Conservation (phyloP, 305 asterid species). For the Andrographis paniculata region DNA sequence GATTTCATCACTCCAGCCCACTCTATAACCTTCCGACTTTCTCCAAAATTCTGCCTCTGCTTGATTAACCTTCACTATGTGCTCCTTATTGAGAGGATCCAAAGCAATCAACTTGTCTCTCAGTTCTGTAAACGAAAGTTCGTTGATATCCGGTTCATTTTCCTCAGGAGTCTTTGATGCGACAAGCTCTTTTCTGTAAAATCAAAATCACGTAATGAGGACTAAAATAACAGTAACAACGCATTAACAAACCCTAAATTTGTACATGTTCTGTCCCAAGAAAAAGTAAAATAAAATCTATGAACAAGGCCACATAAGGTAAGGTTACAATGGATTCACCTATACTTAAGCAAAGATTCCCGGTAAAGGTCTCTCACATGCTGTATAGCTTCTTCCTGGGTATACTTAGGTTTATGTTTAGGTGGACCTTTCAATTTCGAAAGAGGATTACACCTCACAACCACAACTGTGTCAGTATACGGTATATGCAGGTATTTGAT, state of each 20-base stretch:
- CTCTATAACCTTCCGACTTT: slow-evolving; percentile 88
- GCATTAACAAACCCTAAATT: not conserved
- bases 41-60: slow-evolving; percentile 97
- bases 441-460: slow-evolving; percentile 85
- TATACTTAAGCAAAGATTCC: slow-evolving; percentile 52
- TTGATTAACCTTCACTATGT: slow-evolving; percentile 58
- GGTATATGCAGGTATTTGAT: slow-evolving; percentile 88
- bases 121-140: slow-evolving; percentile 77
- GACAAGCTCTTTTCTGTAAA: slow-evolving; percentile 41
- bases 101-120: slow-evolving; percentile 83
- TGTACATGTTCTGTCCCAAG: too few relatives aligned
- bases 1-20: slow-evolving; percentile 99
- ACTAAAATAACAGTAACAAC: not conserved
- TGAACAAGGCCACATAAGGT: too few relatives aligned
- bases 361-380: slow-evolving; percentile 62
- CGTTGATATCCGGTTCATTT: slow-evolving; percentile 44
- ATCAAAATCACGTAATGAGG: not conserved
- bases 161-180: slow-evolving; percentile 29
- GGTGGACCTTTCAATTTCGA: slow-evolving; percentile 73
- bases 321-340: slow-evolving; percentile 23
- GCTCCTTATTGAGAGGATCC: slow-evolving; percentile 86
- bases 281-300: too few relatives aligned
- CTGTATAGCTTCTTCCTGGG: slow-evolving; percentile 70
- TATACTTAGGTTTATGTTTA: slow-evolving; percentile 59
- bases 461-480: slow-evolving; percentile 83